Base-by-base conservation (phyloP, 2,329 filamentous ascomycete genomes). In the Amauroascus niger region DNA sequence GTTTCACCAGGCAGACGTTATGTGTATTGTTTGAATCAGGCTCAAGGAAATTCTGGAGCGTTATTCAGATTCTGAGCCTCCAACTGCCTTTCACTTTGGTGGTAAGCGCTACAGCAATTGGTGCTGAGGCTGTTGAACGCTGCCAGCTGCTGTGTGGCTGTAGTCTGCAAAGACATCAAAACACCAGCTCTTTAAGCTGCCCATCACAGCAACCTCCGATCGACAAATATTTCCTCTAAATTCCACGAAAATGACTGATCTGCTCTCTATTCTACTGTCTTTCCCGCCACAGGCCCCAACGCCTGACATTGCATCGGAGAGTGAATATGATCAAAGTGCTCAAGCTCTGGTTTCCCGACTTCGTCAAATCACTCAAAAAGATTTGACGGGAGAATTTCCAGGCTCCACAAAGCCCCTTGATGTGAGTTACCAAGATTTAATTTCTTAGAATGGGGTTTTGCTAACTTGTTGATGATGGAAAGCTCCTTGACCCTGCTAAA, bases 401-500 rank as follows among this genome's bases (percentile, higher is more conserved):
- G 60, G 61, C 28, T 66, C 65, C 44, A 65, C 67, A 32, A 63
- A 64, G 59, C 57, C 70, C 18, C 65, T 70, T 26, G 61, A 68
- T 57, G 67, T 69, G 58, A 64, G 67, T 45, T 41, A 9, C 9
- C 37, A 24, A 22, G 32, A 50, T 4, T 20, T 26, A n/a, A 11
- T 41, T 41, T n/a, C 11, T 8, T 11, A 18, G 26, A n/a, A 26
- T 11, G 1, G 18, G 18, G 14, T 9, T 37, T 18, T 33, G 39
- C 33, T 54, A 54, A 47, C 35, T 32, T 2, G 14, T 20, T 22
- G 18, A n/a, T 49, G 7, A 20, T 11, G 8, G 37, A n/a, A 33
- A 30, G 39, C 46, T 35, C 37, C 60, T 83, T 55, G 73, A 83
- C 60, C 81, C 83, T 18, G 66, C 74, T 6, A 65, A 73, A 37